A percentile compares a stretch with the other conserved stretches of the same genome.
phyloP scores from a whole-genome alignment of 2,329 filamentous ascomycete genomes.

The Escovopsis sp. region DNA sequence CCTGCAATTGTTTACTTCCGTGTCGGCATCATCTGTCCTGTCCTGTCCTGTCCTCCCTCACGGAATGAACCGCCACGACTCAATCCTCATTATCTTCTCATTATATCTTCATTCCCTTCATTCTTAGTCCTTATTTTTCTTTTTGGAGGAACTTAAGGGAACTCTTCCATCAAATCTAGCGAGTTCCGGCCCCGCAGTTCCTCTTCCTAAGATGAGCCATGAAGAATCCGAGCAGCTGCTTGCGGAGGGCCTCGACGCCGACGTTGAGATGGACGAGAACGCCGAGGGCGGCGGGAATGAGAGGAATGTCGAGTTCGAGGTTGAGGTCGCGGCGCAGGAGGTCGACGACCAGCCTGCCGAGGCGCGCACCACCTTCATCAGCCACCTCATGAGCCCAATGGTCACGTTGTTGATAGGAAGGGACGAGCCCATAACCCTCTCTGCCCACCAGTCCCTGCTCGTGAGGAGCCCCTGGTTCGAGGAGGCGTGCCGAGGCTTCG shows the following conservation, averaged over 20 bases:
- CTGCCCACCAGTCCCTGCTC: constrained; percentile 68
- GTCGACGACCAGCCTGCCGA: constrained; percentile 9
- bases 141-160: no score
- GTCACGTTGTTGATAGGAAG: constrained; percentile 52
- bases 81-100: no score
- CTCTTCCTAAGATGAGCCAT: constrained; percentile 14
- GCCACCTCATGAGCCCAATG: constrained; percentile 53
- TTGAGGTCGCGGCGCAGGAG: constrained; percentile 13
- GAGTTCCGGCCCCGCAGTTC: no score
- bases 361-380: constrained; percentile 32
- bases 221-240: constrained; percentile 9
- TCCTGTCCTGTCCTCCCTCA: no score
- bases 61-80: no score
- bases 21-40: no score
- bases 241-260: constrained; percentile 13
- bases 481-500: constrained; percentile 46
- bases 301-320: constrained; percentile 16
- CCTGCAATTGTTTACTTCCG: background rate
- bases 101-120: no score
- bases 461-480: constrained; percentile 60
- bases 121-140: no score
- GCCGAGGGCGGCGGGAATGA: constrained; percentile 21
- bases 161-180: no score
- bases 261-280: constrained; percentile 25
- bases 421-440: constrained; percentile 49